A percentile compares a stretch with the other conserved stretches of the same genome.
These are phyloP conservation scores for Colletotrichum spaethianum DNA, from an alignment of 2,329 filamentous ascomycete genomes.

Conservation along the genomic window DNA sequence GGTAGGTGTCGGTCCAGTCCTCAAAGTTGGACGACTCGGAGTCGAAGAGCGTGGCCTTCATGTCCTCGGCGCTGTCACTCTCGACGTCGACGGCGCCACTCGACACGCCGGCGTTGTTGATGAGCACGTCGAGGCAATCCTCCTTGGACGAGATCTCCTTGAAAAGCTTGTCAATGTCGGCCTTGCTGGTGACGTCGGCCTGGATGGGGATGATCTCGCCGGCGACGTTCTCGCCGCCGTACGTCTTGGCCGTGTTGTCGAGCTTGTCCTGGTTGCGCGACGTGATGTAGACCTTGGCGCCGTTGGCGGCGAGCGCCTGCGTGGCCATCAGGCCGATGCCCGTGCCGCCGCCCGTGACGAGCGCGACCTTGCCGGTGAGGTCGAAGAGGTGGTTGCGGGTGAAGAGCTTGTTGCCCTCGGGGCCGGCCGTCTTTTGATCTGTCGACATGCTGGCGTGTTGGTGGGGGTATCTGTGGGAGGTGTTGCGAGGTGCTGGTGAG, in stretches of 20 bases:
- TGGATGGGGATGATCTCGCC: conserved; percentile 72
- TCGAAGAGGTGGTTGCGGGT: conserved; percentile 57
- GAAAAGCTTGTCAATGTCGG: conserved; percentile 70
- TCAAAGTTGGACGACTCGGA: conserved; percentile 70
- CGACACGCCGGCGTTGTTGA: conserved; percentile 79
- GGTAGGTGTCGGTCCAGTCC: conserved; percentile 80
- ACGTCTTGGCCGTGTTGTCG: conserved; percentile 71
- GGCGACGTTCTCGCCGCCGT: conserved; percentile 65
- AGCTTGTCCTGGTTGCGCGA: conserved; percentile 75
- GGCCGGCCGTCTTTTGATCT: conserved; percentile 38
- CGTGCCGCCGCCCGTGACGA: conserved; percentile 67
- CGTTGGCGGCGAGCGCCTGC: conserved; percentile 76
- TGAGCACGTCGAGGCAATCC: conserved; percentile 72
- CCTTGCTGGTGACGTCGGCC: conserved; percentile 75
- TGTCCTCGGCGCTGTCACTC: conserved; percentile 64
- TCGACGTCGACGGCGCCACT: conserved; percentile 69
- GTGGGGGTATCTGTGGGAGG: neutral
- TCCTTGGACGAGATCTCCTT: conserved; percentile 70
- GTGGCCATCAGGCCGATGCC: conserved; percentile 80
- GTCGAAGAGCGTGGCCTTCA: conserved; percentile 78
- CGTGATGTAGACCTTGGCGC: conserved; percentile 79
- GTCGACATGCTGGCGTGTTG: conserved; percentile 32
- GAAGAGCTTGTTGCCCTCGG: conserved; percentile 49
- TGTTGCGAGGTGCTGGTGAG: neutral
- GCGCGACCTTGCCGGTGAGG: conserved; percentile 59